Percentiles rank a stretch among this genome's conserved stretches.
phyloP scores from a whole-genome alignment of 345 rosid genomes.

The Eucalyptus tenuipes region DNA sequence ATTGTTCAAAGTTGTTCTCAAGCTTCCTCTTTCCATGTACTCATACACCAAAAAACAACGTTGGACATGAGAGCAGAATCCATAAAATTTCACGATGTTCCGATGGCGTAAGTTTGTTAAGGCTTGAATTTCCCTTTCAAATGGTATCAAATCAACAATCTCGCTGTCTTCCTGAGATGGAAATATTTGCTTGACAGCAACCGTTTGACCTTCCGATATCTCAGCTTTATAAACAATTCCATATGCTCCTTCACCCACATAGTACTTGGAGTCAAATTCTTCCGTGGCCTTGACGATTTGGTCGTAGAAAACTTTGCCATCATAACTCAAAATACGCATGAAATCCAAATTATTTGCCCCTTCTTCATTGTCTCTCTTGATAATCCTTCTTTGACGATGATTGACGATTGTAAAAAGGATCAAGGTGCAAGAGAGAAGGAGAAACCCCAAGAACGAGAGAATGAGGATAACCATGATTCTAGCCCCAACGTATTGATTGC shows the following conservation, averaged over 20 bases:
- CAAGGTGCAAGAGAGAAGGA: neutral
- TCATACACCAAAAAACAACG: neutral
- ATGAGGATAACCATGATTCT: neutral
- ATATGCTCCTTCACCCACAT: neutral
- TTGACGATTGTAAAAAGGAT: no score
- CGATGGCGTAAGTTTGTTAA: neutral
- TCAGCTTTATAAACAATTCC: neutral
- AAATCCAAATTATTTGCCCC: neutral
- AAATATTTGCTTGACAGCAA: neutral
- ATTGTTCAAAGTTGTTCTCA: no score
- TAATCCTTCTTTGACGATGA: neutral
- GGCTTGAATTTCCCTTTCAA: neutral
- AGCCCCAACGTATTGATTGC: rapidly evolving
- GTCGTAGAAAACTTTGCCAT: neutral
- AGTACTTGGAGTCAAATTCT: neutral
- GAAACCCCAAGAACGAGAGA: neutral
- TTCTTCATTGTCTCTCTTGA: neutral
- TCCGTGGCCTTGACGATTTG: neutral
- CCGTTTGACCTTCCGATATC: neutral
- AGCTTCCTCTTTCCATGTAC: neutral
- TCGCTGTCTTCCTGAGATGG: neutral
- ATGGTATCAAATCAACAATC: no score
- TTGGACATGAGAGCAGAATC: neutral
- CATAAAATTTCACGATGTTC: neutral
- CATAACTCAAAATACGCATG: neutral